Evolutionary conservation across 495 filamentous ascomycete genomes (phyloP).

Genomic region (Cairneyella variabilis): DNA sequence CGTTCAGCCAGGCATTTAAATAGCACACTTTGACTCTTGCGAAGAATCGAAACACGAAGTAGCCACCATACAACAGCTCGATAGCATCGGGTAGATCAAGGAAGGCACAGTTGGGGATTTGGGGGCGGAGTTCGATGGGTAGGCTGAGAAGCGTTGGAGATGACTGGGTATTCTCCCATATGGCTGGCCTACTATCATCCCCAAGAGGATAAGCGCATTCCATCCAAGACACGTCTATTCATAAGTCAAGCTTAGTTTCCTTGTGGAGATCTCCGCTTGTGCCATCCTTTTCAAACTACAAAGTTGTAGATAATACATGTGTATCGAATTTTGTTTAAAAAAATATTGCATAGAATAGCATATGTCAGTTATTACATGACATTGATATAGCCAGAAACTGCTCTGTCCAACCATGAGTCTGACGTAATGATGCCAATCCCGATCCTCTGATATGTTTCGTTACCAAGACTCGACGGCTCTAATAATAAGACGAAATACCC

Average conservation of each 20-base stretch:
- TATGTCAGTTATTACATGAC: too few relatives aligned
- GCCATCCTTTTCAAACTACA: not conserved
- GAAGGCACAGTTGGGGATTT: not conserved
- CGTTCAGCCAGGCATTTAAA: not conserved
- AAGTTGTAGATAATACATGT: constrained; percentile 1
- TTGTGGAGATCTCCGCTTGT: not conserved
- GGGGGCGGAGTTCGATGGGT: not conserved
- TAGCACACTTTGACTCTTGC: not conserved
- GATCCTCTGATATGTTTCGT: too few relatives aligned
- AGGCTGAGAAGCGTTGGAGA: not conserved
- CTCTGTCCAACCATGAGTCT: too few relatives aligned
- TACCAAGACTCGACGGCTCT: too few relatives aligned
- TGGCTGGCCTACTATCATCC: not conserved
- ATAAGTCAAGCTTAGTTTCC: not conserved
- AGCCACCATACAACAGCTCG: not conserved
- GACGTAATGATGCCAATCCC: too few relatives aligned
- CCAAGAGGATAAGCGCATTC: not conserved
- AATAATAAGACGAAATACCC: too few relatives aligned
- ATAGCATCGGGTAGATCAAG: not conserved
- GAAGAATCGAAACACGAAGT: not conserved
- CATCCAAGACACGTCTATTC: not conserved
- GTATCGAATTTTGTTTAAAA: too few relatives aligned
- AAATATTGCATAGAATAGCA: too few relatives aligned
- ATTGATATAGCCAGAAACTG: too few relatives aligned
- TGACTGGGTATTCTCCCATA: not conserved